These are phyloP conservation scores for Ophiostoma novo-ulmi DNA, from an alignment of 2,329 filamentous ascomycete genomes.

Conservation along the genomic window DNA sequence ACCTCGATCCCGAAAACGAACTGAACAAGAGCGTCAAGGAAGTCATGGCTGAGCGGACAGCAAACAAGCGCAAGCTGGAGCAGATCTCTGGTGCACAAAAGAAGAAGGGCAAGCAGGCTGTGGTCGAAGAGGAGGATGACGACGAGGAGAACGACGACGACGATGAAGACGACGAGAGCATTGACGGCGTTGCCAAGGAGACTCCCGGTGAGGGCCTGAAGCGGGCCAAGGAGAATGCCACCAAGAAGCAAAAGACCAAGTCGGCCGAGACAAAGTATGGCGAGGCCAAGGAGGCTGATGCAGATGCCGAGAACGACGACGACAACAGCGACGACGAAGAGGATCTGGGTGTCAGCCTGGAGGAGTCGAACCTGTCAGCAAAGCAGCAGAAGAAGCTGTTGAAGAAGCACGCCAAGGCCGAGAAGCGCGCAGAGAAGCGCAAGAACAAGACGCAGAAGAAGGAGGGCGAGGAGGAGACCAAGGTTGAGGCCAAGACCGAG, in stretches of 20 bases:
- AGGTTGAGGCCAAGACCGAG: conserved; percentile 33
- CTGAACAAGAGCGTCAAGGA: conserved; percentile 80
- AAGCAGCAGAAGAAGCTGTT: conserved; percentile 46
- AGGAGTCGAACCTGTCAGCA: conserved; percentile 33
- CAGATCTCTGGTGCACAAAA: conserved; percentile 43
- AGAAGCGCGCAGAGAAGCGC: conserved; percentile 47
- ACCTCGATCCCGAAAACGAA: conserved; percentile 83
- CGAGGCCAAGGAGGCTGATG: conserved; percentile 17
- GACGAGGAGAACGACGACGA: conserved; percentile 39
- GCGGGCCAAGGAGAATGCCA: conserved; percentile 38
- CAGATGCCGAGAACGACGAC: not conserved
- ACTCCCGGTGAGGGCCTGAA: conserved; percentile 61
- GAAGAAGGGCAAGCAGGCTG: conserved; percentile 7
- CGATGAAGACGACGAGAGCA: conserved; percentile 39
- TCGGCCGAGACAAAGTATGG: conserved; percentile 19
- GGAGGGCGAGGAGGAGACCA: conserved; percentile 33
- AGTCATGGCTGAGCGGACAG: conserved; percentile 66
- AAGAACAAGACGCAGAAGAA: conserved; percentile 36
- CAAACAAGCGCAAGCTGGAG: conserved; percentile 74
- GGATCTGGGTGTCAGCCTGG: conserved; percentile 26
- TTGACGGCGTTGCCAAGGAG: conserved; percentile 52
- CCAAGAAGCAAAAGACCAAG: conserved; percentile 49
- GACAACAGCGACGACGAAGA: conserved; percentile 29
- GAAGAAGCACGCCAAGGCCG: conserved; percentile 50
- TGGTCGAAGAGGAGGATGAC: conserved; percentile 36